Evolutionary conservation across 306 rosid genomes (phyloP), one percentile per base, ranked within the genome.

Genomic region (Acmispon strigosus): DNA sequence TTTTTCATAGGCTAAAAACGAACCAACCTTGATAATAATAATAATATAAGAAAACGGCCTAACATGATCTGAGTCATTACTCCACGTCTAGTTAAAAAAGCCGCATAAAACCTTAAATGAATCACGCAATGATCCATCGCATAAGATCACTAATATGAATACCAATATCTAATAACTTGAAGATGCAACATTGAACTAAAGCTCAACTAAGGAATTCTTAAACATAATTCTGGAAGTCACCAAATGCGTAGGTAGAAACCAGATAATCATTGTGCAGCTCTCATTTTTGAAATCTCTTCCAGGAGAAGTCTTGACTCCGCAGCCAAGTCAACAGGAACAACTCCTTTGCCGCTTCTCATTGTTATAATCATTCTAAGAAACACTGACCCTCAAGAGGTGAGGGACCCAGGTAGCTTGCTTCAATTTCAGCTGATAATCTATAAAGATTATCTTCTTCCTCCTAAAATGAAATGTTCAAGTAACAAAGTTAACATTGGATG

Each of bases 321-420:
- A 77, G 96, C 90, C n/a, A 72, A 94, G 58, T 94, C 97, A 78
- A 91, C 84, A 3, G 96, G 90, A 67, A 95, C 92, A 62, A 86
- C 86, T 8, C 86, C 96, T 87, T 70, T 91, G 96, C 61, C 92
- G 80, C 88, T 87, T 94, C 79, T 91, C 97, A 5, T 76, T 74
- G 58, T 86, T 94, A 76, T 89, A 91, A 80, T 91, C 99, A 16
- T 80, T 87, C 75, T 83, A 92, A 50, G 90, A n/a, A 79, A 94
- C 96, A 14, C 91, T 86, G 11, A 94, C 86, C n/a, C 97, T 69
- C 64, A 94, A 86, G 5, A 86, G 88, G 81, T 94, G 86, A 29
- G 92, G 86, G 75, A 62, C 82, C 99, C 97, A 91, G 2, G 97
- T 87, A 32, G 88, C 96, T 82, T 86, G 81, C 66, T 87, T 94